A percentile compares a stretch with the other conserved stretches of the same genome.
Evolutionary conservation across 441 rosid genomes (phyloP).

Genomic region (Gossypium armourianum): DNA sequence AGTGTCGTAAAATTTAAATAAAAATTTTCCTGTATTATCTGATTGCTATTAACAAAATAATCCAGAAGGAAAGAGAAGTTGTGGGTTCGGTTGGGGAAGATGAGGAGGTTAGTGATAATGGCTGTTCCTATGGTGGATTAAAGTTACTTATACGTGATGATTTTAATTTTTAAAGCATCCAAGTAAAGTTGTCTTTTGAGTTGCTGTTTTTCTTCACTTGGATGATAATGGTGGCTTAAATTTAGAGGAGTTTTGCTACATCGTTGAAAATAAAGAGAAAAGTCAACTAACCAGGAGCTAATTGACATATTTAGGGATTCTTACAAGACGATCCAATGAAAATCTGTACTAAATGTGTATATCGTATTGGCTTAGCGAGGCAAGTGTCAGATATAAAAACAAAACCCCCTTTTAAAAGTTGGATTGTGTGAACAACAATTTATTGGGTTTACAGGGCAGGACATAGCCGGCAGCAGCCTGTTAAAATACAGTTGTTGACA

Average conservation of each 20-base stretch:
- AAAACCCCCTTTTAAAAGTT: too few relatives aligned
- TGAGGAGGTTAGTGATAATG: neutral
- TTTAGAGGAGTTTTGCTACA: neutral
- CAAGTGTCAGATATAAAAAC: too few relatives aligned
- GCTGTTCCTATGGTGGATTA: neutral
- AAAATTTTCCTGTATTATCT: neutral
- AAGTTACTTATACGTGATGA: neutral
- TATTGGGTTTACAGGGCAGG: neutral
- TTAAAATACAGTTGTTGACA: neutral
- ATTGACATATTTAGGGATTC: neutral
- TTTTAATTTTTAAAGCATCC: neutral
- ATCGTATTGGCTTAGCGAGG: too few relatives aligned
- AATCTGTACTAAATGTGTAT: neutral
- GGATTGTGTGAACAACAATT: neutral
- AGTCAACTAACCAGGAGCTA: too few relatives aligned
- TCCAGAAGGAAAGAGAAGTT: neutral
- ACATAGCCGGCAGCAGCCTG: neutral
- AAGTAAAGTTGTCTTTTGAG: neutral
- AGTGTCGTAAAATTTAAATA: neutral
- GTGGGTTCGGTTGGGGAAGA: neutral
- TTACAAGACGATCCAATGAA: neutral
- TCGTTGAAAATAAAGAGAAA: neutral
- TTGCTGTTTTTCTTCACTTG: neutral
- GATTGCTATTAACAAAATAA: neutral
- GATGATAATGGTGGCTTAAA: neutral